These are phyloP conservation scores for Acephala macrosclerotiorum DNA, from an alignment of 2,329 filamentous ascomycete genomes.

Conservation along the genomic window DNA sequence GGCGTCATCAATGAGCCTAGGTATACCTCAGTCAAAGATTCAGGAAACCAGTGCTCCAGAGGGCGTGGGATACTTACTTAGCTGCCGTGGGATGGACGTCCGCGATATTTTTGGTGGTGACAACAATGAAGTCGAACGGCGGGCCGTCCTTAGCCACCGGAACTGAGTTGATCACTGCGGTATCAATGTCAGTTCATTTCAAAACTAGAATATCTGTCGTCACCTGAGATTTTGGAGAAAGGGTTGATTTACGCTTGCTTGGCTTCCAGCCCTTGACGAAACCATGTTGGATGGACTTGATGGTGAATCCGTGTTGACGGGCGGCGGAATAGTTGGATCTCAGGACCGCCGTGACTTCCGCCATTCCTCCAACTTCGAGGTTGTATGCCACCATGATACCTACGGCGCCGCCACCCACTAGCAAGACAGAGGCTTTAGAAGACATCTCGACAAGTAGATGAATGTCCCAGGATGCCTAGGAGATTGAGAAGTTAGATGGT, in stretches of 20 bases:
- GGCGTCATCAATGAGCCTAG: conserved; percentile 31
- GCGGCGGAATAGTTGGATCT: conserved; percentile 39
- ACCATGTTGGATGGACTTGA: conserved; percentile 38
- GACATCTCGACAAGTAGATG: conserved; percentile 20
- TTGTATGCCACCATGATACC: conserved; percentile 39
- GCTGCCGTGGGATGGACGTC: conserved; percentile 46
- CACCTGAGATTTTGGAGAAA: not conserved
- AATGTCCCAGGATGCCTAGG: too few species aligned
- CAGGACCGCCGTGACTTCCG: conserved; percentile 35
- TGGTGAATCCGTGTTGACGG: conserved; percentile 34
- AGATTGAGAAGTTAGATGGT: too few species aligned
- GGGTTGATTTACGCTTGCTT: conserved; percentile 26
- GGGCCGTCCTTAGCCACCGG: conserved; percentile 21
- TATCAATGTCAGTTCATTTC: too few species aligned
- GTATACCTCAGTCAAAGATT: too few species aligned
- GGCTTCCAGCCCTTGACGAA: conserved; percentile 35
- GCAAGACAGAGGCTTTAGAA: conserved; percentile 33
- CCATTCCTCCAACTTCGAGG: conserved; percentile 34
- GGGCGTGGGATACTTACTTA: conserved; percentile 4
- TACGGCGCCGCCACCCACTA: conserved; percentile 39
- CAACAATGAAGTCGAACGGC: conserved; percentile 37
- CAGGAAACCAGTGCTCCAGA: too few species aligned
- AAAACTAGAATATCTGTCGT: too few species aligned
- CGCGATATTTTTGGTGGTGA: conserved; percentile 40
- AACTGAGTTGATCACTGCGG: conserved; percentile 17